Evolutionary conservation across 2,329 filamentous ascomycete species (phyloP), one percentile per base, ranked within the genome.

Genomic region (Sclerotinia borealis): DNA sequence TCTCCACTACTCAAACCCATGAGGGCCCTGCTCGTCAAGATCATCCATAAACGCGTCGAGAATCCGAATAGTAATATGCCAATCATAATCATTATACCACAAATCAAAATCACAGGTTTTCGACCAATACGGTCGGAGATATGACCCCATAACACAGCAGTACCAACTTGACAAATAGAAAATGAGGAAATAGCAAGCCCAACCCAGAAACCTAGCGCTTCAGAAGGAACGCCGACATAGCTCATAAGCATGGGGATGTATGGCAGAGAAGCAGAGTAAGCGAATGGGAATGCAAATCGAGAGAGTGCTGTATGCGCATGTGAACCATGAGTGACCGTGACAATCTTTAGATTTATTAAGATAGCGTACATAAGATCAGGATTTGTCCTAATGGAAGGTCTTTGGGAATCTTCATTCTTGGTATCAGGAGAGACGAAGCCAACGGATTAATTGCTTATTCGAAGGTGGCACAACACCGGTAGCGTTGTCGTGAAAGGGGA

Each of bases 71-170:
- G 75, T 0, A 82, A 78, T 0, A 84, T 87, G 0, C 84, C 80
- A 19, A 86, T 61, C 1, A 84, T 77, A 27, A 67, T 68, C 22
- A 87, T 83, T 2, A 85, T 71, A 34, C 96, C 76, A 0, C 92
- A 92, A 60, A 96, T 85, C 60, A 96, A 77, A 22, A 96, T 79
- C 17, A 95, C 90, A 19, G 82, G 83, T 76, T 96, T 96, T 55
- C 92, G 83, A 0, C 92, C 92, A 63, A 84, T 81, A 62, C 77
- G 79, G 71, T 86, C 83, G 8, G 88, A 85, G 4, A 92, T 77
- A 0, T 88, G 81, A 0, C 92, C 92, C 92, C 92, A 96, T 65
- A 91, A 75, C 74, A 96, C 87, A 3, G 91, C 91, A 1, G 91
- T 96, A 27, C 91, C 73, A 71, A 93, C 93, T 74, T 96, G 92